A percentile compares a stretch with the other conserved stretches of the same genome.
These are phyloP conservation scores for Scedosporium aurantiacum DNA, from an alignment of 2,329 filamentous ascomycete genomes.

Conservation along the genomic window DNA sequence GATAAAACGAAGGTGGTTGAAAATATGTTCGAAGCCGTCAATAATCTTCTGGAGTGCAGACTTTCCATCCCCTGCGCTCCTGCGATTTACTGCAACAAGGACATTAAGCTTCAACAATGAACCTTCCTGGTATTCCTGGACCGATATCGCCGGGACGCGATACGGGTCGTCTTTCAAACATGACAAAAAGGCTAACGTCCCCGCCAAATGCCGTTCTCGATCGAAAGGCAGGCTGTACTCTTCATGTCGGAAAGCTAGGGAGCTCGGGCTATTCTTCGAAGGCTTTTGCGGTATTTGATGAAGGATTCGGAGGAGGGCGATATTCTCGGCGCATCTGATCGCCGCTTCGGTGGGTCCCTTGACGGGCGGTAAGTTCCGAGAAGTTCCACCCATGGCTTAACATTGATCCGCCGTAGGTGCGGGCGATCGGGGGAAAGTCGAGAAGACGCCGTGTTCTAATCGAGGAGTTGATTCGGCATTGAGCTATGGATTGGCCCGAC, in stretches of 20 bases:
- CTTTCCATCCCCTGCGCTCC: not conserved
- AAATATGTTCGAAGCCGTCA: not conserved
- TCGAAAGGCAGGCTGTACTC: constrained; percentile 20
- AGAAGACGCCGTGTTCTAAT: too few species aligned
- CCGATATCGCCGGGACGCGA: constrained; percentile 23
- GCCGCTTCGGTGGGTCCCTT: not conserved
- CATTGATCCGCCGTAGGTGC: too few species aligned
- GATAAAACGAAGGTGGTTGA: not conserved
- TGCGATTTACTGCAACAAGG: not conserved
- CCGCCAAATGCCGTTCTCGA: constrained; percentile 18
- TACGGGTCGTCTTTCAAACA: constrained; percentile 17
- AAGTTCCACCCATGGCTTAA: too few species aligned
- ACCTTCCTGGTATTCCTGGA: constrained; percentile 15
- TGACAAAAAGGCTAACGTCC: constrained; percentile 22
- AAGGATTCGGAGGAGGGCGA: constrained; percentile 17
- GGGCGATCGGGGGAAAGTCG: too few species aligned
- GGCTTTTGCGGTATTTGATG: constrained; percentile 15
- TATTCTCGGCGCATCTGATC: constrained; percentile 15
- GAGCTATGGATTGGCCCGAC: too few species aligned
- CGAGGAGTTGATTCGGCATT: too few species aligned
- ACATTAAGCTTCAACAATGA: not conserved
- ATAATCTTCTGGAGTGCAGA: not conserved
- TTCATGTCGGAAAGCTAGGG: not conserved
- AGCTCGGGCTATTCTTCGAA: constrained; percentile 9
- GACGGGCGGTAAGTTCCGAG: too few species aligned